Evolutionary conservation across 2,329 filamentous ascomycete genomes (phyloP), one percentile per base, ranked within the genome.

Genomic region (Mycosphaerelloides madeirae): DNA sequence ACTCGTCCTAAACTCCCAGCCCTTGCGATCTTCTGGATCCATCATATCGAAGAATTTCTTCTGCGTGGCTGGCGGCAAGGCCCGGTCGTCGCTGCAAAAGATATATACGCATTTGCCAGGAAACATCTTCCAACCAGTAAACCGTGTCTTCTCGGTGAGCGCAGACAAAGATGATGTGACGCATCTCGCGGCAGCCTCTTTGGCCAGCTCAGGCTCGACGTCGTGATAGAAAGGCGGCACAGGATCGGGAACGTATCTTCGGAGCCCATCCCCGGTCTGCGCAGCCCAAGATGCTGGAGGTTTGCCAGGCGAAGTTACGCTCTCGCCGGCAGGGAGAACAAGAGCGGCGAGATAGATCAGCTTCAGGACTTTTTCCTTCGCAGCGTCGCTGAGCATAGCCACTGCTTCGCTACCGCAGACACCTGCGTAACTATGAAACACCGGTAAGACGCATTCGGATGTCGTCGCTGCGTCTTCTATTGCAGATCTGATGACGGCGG

Each of bases 381-480:
- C 34, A 1, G 31, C 8, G 3, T 35, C n/a, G 20, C 43, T 53
- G 13, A 54, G 29, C 12, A 48, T 32, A 4, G 45, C 52, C 7
- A 48, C 43, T 9, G 52, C 54, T n/a, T 56, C 52, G 41, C 45
- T 48, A 20, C 54, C 54, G 3, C 45, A 41, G 5, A 54, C 31
- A 9, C 54, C 52, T 14, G 40, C 48, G 43, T 54, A 56, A 37
- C 40, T 46, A 19, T 56, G 55, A 39, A 53, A 41, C 31, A 54
- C 44, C 3, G 48, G 49, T 3, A 57, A n/a, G 33, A 56, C 37
- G 32, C 18, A 38, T n/a, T 46, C 39, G 15, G 50, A 49, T 14
- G 37, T 29, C 6, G 38, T 25, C 29, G 50, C 55, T 16, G 50
- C 49, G 19, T 46, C 25, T 38, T 55, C 44, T 14, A 56, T 29